Base-by-base conservation (phyloP, 306 rosid genomes). In the Spatholobus suberectus region DNA sequence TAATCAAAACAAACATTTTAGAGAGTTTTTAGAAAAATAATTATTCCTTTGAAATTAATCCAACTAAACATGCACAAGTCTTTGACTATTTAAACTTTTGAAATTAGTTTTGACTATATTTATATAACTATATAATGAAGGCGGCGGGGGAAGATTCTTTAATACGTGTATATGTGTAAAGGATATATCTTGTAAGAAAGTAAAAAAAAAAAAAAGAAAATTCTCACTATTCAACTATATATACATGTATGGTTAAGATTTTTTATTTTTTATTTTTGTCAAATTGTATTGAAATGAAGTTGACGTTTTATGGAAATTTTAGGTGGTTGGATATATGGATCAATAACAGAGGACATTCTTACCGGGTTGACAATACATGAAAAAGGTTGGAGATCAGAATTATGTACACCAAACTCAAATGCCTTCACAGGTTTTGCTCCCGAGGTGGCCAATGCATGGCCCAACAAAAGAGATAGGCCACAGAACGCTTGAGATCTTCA, bases 401-500 rank as follows among this genome's bases (percentile, higher is more conserved):
- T 38, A 5, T 78, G 83, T 7, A 15, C 40, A 1, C 85, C 93
- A 0, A 63, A 75, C 43, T 95, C 95, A 34, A 71, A 81, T 0
- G 91, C 85, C 0, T 93, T 95, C 78, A 49, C 73, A 2, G 97
- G 98, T 0, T 83, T 89, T 71, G 91, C 90, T 4, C 97, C 95
- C 4, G 21, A 0, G 82, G 90, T 4, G 90, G 86, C 95, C 97
- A 26, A 17, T 23, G 4, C 7, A 59, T 90, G 86, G 58, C 73
- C 44, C 97, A 95, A 87, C 88, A 80, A 3, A 95, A 91, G 79
- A 91, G 97, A 80, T 92, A 91, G 95, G 87, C 84, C 38, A 83
- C 88, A 0, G 95, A 95, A 8, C 87, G 26, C 79, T 93, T 52
- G 97, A 91, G 85, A 62, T 88, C 18, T 47, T 93, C 29, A 21